phyloP scores from a whole-genome alignment of 805 yeast genomes.

The Cyberlindnera sargentensis region DNA sequence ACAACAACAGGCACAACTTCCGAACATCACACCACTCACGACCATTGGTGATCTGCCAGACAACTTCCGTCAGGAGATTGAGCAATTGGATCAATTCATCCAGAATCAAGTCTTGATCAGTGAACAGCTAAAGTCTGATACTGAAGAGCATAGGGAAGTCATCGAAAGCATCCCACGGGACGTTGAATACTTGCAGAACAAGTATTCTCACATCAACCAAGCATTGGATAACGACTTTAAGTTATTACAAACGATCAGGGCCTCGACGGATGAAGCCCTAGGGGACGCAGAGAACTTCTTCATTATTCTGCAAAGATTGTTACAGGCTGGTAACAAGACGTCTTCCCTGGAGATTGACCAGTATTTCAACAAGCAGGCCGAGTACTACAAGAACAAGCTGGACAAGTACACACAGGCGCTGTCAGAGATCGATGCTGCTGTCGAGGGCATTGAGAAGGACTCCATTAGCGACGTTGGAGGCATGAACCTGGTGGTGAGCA shows the following conservation, averaged over 20 bases:
- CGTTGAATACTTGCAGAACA: constrained; percentile 53
- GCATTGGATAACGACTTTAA: constrained; percentile 46
- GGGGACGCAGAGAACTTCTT: constrained; percentile 46
- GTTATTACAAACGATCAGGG: constrained; percentile 38
- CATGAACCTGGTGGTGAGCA: constrained; percentile 46
- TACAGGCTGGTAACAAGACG: constrained; percentile 48
- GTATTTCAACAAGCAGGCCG: constrained; percentile 41
- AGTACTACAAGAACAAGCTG: constrained; percentile 33
- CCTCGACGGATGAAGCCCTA: constrained; percentile 31
- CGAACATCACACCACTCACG: constrained; percentile 62
- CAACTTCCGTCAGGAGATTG: constrained; percentile 59
- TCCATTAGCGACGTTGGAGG: constrained; percentile 35
- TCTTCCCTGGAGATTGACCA: constrained; percentile 51
- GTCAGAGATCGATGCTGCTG: constrained; percentile 52
- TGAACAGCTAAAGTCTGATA: constrained; percentile 56
- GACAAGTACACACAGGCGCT: constrained; percentile 41
- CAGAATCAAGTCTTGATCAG: constrained; percentile 69
- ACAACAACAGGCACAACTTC: constrained; percentile 31
- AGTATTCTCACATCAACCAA: constrained; percentile 57
- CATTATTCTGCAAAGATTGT: constrained; percentile 43
- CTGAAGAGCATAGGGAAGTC: constrained; percentile 53
- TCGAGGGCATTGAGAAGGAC: constrained; percentile 52
- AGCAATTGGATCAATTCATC: constrained; percentile 63
- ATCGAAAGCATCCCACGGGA: constrained; percentile 71
- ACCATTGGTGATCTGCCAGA: constrained; percentile 69